Base-by-base conservation (phyloP, 2,329 filamentous ascomycete species). In the Fusarium nurragi region DNA sequence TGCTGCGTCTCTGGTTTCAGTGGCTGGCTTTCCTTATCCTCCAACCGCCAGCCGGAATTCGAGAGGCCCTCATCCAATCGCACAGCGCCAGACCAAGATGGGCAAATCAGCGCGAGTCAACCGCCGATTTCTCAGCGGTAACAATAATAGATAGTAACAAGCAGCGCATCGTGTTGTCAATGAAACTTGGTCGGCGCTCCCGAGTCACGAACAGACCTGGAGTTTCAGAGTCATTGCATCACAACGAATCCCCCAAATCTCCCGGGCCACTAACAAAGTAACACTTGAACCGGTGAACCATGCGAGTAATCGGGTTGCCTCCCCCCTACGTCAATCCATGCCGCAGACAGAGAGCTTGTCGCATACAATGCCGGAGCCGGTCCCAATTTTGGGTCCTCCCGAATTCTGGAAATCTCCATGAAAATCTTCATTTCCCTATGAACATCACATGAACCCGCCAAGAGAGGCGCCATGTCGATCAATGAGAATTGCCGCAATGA, bases 221-320 rank as follows among this genome's bases (percentile, higher is more conserved):
- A 41, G 68, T 71, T 71, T 71, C 68, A 71, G 61, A 38, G 34
- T 52, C 44, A 66, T 70, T 67, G 50, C 64, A 68, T 59, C 61
- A 52, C 53, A 40, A 56, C 56, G 53, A 71, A 57, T 65, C 60
- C 56, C 61, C 41, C 36, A 39, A 65, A 52, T 54, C 47, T 52
- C 25, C 39, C 23, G 38, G 49, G 22, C 37, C 53, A 46, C 40
- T 49, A 34, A 34, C 21, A 44, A 50, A 46, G 37, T 49, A 34
- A 34, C 21, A 44, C 48, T 51, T 26, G 21, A 44, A 46, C 18
- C 51, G 36, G 46, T 71, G 68, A 71, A 71, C 71, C 68, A 56
- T 66, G 64, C 66, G 68, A 68, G 60, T 47, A 32, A 41, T 54
- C 45, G 46, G 65, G 66, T 46, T 69, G 36, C 64, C 68, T 71